Evolutionary conservation across 1,284 basidiomycete species (phyloP), one percentile per base, ranked within the genome.

Genomic region (Psilocybe mexicana): DNA sequence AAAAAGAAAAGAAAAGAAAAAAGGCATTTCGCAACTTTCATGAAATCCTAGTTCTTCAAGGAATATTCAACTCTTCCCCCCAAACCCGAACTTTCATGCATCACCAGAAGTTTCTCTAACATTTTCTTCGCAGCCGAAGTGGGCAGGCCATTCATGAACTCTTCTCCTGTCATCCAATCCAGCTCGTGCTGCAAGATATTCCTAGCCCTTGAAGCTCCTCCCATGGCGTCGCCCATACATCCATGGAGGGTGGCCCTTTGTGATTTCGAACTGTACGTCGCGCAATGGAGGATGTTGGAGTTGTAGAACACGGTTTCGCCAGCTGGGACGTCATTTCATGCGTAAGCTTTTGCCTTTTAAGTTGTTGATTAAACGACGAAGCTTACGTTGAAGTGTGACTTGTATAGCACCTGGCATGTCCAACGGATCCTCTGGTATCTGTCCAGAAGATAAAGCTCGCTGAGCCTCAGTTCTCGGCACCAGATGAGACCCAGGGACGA

Each of bases 241-340:
- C 83, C 92, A 65, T 93, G 92, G 8, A 94, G 76, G 0, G 92
- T 93, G 26, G 86, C 85, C 2, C 92, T 81, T 52, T 74, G 78
- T 24, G 72, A 69, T 30, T 70, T 69, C 1, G 81, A 74, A 61
- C 80, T 78, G 70, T 93, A 93, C 14, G 79, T 78, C 6, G 85
- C 89, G 55, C 87, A 88, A 65, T 93, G 90, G 30, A 93, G 74
- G 61, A 93, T 90, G 66, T 93, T 90, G 66, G 84, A 86, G 68
- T 92, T 91, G 71, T 93, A 93, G 71, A 93, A 93, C 11, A 89
- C 88, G 0, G 87, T 88, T 62, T 94, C 87, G 0, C 92, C 91
- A 3, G 74, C 76, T 79, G 53, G 23, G 23, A 48, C 42, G 18
- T 35, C 6, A 11, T 51, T 14, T 25, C n/a, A 14, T 43, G 43